A percentile compares a stretch with the other conserved stretches of the same genome.
Conservation (phyloP, 2,329 filamentous ascomycete species). For the Xylariales sp. region DNA sequence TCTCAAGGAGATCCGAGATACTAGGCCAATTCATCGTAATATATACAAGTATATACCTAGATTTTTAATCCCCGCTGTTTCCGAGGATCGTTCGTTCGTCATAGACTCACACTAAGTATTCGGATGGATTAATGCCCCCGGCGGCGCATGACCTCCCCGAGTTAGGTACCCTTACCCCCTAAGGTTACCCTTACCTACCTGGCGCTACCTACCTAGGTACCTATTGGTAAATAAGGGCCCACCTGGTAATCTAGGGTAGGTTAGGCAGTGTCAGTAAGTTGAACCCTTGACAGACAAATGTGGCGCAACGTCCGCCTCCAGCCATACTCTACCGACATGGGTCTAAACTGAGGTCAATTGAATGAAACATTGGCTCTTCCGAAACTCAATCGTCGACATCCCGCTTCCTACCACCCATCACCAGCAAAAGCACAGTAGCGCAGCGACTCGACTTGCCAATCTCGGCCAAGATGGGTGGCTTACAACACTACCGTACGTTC, state of each 20-base stretch:
- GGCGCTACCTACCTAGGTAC: no score
- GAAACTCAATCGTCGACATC: constrained; percentile 32
- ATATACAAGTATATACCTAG: not conserved
- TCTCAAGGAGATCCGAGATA: no score
- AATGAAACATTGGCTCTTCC: constrained; percentile 9
- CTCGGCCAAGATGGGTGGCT: constrained; percentile 56
- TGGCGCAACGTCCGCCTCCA: constrained; percentile 25
- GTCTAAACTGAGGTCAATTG: constrained; percentile 22
- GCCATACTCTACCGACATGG: constrained; percentile 19
- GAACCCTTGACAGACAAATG: not conserved
- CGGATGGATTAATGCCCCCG: no score
- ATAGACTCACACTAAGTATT: no score
- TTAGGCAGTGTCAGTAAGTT: no score
- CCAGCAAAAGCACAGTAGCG: constrained; percentile 39
- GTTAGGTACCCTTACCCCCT: no score
- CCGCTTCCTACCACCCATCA: constrained; percentile 19
- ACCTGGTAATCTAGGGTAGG: no score
- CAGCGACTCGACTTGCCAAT: constrained; percentile 35
- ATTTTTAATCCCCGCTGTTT: no score
- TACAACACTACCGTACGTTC: constrained; percentile 57
- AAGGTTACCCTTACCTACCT: no score
- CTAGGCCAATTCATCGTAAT: not conserved
- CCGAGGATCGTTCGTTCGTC: no score
- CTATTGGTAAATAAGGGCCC: no score
- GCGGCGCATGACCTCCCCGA: no score